Conservation (phyloP, 2,329 filamentous ascomycete genomes). For the Cladosporium austrohemisphaericum region DNA sequence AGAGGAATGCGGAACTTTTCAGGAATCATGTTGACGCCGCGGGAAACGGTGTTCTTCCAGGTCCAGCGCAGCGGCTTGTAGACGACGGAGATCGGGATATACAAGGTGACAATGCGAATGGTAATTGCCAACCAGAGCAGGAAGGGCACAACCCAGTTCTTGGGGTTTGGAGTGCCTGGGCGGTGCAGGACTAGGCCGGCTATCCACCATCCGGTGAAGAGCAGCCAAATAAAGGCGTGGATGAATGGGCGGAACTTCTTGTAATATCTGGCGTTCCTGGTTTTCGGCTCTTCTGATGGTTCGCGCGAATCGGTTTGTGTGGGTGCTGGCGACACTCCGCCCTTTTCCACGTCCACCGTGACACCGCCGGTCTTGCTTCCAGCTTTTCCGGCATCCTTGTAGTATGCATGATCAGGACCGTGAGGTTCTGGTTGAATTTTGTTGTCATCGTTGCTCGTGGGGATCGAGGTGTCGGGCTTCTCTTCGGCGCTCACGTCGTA, state of each 20-base stretch:
- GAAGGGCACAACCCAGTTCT: slow-evolving; percentile 82
- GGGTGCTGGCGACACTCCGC: slow-evolving; percentile 10
- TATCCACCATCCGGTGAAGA: slow-evolving; percentile 65
- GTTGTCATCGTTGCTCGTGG: background rate
- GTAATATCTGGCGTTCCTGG: slow-evolving; percentile 35
- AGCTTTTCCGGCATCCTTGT: background rate
- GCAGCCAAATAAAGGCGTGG: slow-evolving; percentile 30
- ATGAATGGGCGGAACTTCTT: slow-evolving; percentile 44
- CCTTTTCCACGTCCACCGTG: slow-evolving; percentile 15
- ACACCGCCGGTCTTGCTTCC: background rate
- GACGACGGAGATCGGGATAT: slow-evolving; percentile 65
- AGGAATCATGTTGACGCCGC: slow-evolving; percentile 61
- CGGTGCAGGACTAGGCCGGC: slow-evolving; percentile 69
- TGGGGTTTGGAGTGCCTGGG: slow-evolving; percentile 45
- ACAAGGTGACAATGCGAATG: slow-evolving; percentile 69
- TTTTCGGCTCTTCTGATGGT: slow-evolving; percentile 2
- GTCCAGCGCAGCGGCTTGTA: slow-evolving; percentile 62
- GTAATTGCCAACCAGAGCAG: slow-evolving; percentile 72
- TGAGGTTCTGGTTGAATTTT: slow-evolving; percentile 9
- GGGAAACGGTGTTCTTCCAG: slow-evolving; percentile 64
- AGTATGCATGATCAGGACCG: background rate
- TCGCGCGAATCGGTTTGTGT: background rate
- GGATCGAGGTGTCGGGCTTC: background rate
- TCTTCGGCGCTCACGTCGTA: slow-evolving; percentile 9
- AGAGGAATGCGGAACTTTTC: slow-evolving; percentile 60